Evolutionary conservation across 495 filamentous ascomycete species (phyloP), one percentile per base, ranked within the genome.

Genomic region (Penicillium fimorum): DNA sequence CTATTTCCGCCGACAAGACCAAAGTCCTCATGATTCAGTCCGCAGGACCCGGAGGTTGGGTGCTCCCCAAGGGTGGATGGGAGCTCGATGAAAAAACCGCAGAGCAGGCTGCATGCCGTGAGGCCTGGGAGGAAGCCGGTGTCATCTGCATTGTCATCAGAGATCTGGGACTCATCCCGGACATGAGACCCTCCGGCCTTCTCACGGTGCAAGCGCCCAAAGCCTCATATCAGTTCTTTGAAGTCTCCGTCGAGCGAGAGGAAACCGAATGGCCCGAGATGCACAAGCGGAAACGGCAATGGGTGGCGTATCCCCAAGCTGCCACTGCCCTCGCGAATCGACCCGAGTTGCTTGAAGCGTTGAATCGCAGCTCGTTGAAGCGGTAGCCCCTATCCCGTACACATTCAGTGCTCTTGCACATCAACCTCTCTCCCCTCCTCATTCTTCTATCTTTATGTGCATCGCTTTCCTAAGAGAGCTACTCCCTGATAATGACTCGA

Each of bases 81-180:
- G 94, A 98, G 72, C 87, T 84, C 17, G 94, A 98, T 74, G 94
- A 98, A 75, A 80, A 74, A 38, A 85, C 82, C 32, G 79, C 83
- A 17, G 71, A 82, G 60, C 84, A 88, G 48, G 87, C 87, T 18
- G 87, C 87, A 37, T 80, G 79, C 56, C 75, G 94, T 56, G 94
- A 98, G 75, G 95, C 94, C 43, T 98, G 94, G 94, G 94, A 98
- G 75, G 94, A 98, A 75, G 94, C 91, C 48, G 94, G 94, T 61
- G 92, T 98, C 64, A 73, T 85, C 55, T 90, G 91, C 70, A 87
- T 80, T 30, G 84, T 97, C 65, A 83, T 83, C 55, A 84, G 84
- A 62, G 90, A 96, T 71, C 80, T 98, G 60, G 94, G 94, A 50
- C 78, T 87, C 56, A 94, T 98, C 65, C 74, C 83, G 51, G 94